Percentiles rank a stretch among this genome's conserved stretches.
These are phyloP conservation scores for Urtica urens DNA, from an alignment of 306 rosid genomes.

Conservation along the genomic window DNA sequence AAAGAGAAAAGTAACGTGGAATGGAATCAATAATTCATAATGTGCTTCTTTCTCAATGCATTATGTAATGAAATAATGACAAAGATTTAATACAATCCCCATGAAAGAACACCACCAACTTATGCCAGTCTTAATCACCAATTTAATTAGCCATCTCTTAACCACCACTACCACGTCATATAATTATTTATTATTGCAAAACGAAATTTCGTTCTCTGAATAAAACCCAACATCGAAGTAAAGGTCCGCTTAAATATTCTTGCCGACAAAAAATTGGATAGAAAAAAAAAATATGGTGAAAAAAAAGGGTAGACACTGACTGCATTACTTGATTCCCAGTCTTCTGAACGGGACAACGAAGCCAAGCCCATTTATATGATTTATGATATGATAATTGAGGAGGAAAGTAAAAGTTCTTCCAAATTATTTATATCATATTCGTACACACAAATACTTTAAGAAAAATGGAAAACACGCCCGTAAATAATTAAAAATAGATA, in stretches of 20 bases:
- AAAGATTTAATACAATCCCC: constrained; percentile 17
- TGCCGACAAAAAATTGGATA: background rate
- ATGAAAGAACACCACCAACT: constrained; percentile 11
- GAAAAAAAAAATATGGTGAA: too few species aligned
- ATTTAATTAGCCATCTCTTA: background rate
- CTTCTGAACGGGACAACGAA: constrained; percentile 1
- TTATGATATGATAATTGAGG: background rate
- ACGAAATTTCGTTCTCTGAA: background rate
- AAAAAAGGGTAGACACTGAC: background rate
- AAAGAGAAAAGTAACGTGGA: background rate
- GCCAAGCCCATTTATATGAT: constrained; percentile 1
- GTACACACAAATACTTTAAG: constrained; percentile 37
- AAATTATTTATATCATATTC: background rate
- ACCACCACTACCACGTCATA: background rate
- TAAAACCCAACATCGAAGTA: background rate
- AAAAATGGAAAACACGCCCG: constrained; percentile 25
- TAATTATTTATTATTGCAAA: background rate
- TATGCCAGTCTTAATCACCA: constrained; percentile 2
- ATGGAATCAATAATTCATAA: constrained; percentile 10
- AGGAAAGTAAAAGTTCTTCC: background rate
- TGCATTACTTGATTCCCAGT: constrained; percentile 28
- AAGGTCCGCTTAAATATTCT: background rate
- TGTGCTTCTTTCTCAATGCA: background rate
- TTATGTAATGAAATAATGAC: background rate
- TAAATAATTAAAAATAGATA: constrained; percentile 17